Percentiles rank a stretch among this genome's conserved stretches.
phyloP scores from a whole-genome alignment of 2,329 filamentous ascomycete genomes.

The Penicillium sp. region DNA sequence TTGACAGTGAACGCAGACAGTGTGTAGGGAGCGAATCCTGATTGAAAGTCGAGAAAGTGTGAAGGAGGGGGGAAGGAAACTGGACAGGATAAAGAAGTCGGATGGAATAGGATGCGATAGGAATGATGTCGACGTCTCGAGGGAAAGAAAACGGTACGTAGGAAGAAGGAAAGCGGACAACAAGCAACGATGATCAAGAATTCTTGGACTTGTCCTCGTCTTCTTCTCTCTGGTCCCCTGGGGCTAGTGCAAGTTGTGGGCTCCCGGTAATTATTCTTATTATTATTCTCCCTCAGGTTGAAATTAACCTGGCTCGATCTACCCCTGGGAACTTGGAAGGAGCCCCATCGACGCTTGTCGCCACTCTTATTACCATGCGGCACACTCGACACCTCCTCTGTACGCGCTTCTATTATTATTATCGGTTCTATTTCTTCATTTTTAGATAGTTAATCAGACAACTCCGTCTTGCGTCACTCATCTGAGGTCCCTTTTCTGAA shows the following conservation, averaged over 20 bases:
- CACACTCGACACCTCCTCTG: neutral
- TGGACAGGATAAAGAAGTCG: constrained; percentile 12
- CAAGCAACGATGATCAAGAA: constrained; percentile 9
- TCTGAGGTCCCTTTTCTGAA: neutral
- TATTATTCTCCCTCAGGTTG: constrained; percentile 6
- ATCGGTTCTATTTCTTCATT: neutral
- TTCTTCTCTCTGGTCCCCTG: constrained; percentile 9
- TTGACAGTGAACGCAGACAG: constrained; percentile 7
- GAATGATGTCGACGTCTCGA: constrained; percentile 21
- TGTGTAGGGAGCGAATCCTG: constrained; percentile 21
- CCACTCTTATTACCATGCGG: neutral
- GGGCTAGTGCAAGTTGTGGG: constrained; percentile 15
- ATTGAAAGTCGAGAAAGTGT: constrained; percentile 24
- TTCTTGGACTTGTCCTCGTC: constrained; percentile 9
- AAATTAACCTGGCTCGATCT: constrained; percentile 18
- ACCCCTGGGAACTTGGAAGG: constrained; percentile 32
- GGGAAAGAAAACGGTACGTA: constrained; percentile 13
- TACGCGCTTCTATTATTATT: neutral
- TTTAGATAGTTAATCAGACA: neutral
- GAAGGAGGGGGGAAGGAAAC: constrained; percentile 24
- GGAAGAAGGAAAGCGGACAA: constrained; percentile 12
- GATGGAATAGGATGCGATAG: constrained; percentile 24
- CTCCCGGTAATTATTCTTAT: constrained; percentile 17
- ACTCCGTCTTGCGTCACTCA: neutral
- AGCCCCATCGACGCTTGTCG: constrained; percentile 16